Evolutionary conservation across 345 rosid species (phyloP), one percentile per base, ranked within the genome.

Genomic region (Eucalyptus polybractea): DNA sequence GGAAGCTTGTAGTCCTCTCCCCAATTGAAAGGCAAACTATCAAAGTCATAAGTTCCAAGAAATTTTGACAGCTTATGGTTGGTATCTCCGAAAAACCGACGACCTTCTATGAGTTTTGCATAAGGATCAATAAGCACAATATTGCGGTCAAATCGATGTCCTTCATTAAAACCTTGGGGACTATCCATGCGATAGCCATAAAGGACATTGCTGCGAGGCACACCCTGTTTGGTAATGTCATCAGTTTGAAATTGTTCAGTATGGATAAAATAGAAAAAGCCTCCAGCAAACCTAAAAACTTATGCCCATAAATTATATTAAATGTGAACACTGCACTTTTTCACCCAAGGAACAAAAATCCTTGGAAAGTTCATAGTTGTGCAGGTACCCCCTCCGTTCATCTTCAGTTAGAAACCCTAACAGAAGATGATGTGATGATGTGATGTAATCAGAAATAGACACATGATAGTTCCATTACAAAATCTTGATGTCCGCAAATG

Each of bases 181-280:
- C 99, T 98, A 93, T 96, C 99, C 87, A 97, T 88, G 87, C 93
- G 95, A 93, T 97, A 97, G 89, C 98, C 99, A 91, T 96, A 97
- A n/a, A 94, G 96, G 54, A 95, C 98, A 90, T 93, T 90, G 88
- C 92, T 94, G 37, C 89, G 92, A 76, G 98, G 98, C 90, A 97
- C 92, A 90, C 93, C 99, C 99, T 97, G 91, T 89, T 87, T 40
- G 89, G 49, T 85, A 88, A 90, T 37, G 62, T 65, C 90, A 91
- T 80, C 91, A 91, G 29, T n/a, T 62, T 56, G 24, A 33, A 87
- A 56, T 87, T 31, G 87, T 60, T 47, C 14, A 11, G 29, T 21
- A 76, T 40, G 27, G 85, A 51, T 62, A 67, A 42, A 87, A 40
- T 7, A 33, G 45, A 76, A 72, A 33, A 42, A 50, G 60, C 31